Base-by-base conservation (phyloP, 2,329 filamentous ascomycete species). In the Sporothrix globosa region DNA sequence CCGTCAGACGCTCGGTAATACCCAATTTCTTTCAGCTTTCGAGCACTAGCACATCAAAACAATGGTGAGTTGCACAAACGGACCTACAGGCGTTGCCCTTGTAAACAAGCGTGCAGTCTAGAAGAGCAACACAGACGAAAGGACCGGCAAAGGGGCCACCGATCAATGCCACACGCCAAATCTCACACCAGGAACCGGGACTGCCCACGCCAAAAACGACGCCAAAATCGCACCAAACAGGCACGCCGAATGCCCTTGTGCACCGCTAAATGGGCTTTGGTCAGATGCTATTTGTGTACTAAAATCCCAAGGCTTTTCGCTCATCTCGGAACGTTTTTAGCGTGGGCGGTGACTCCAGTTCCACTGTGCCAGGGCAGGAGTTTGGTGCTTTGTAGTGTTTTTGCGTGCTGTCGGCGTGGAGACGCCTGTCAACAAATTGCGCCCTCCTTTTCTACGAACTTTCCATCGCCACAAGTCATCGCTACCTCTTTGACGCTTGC, bases 21-120 rank as follows among this genome's bases (percentile, higher is more conserved):
- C 27, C 30, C 48, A 10, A 41, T 39, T 41, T 39, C 27, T 53
- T 48, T 3, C 30, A 27, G 50, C 65, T 52, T 4, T 30, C 56
- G 39, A 41, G 27, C 68, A 69, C 48, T 41, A 52, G 48, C 68
- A 63, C 30, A 34, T 50, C 61, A 65, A 61, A 44, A 69, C 58
- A 39, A 69, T 69, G 68, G 68, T 69, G 50, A 69, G 68, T 69
- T 54, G 67, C 67, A 60, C 67, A 60, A 24, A 48, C 68, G 44
- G 58, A 46, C n/a, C 68, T 48, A 56, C 58, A 24, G 30, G 48
- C 21, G 48, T 56, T 69, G 58, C 68, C 67, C n/a, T 50, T 52
- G 68, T 69, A 69, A 65, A 69, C 46, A 69, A 69, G 30, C 13
- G 34, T 52, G 19, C n/a, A n/a, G 39, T 39, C 39, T 21, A 44